Conservation (phyloP, 352 stramenopile genomes). For the Globisporangium recalcitrans region DNA sequence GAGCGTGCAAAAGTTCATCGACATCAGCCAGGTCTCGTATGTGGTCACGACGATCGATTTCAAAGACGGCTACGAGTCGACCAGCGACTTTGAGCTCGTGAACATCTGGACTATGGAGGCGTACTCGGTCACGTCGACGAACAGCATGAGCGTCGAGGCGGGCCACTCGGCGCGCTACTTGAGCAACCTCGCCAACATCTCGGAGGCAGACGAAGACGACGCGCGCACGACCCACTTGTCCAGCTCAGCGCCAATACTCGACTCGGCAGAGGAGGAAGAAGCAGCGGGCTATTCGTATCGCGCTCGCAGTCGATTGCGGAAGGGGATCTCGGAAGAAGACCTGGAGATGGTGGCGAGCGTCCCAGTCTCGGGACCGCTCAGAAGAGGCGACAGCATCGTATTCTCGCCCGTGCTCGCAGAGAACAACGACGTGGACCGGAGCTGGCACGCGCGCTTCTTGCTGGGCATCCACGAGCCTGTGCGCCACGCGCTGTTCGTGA, state of each 20-base stretch:
- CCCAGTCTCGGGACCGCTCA: conserved; percentile 38
- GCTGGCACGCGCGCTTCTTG: conserved; percentile 73
- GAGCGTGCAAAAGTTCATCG: conserved; percentile 41
- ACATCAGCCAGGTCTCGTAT: conserved; percentile 76
- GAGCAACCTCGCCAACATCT: conserved; percentile 19
- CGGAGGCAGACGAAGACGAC: conserved; percentile 15
- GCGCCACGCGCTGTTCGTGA: conserved; percentile 75
- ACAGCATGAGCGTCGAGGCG: conserved; percentile 17
- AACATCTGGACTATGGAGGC: conserved; percentile 56
- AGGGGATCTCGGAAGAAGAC: conserved; percentile 35
- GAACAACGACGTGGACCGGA: conserved; percentile 47
- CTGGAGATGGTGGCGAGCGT: conserved; percentile 33
- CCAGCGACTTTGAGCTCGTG: conserved; percentile 22
- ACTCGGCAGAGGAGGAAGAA: background rate
- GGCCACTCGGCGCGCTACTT: conserved; percentile 23
- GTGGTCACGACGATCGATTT: conserved; percentile 75
- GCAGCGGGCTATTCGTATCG: background rate
- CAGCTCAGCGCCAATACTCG: conserved; percentile 7
- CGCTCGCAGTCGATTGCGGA: conserved; percentile 19
- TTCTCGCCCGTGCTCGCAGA: conserved; percentile 63
- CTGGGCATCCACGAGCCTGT: conserved; percentile 75
- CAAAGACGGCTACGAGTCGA: conserved; percentile 49
- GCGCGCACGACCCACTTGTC: conserved; percentile 9
- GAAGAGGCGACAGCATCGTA: conserved; percentile 42
- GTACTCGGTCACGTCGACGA: conserved; percentile 9